phyloP scores from a whole-genome alignment of 305 asterid species.

The Solanum hybrid region DNA sequence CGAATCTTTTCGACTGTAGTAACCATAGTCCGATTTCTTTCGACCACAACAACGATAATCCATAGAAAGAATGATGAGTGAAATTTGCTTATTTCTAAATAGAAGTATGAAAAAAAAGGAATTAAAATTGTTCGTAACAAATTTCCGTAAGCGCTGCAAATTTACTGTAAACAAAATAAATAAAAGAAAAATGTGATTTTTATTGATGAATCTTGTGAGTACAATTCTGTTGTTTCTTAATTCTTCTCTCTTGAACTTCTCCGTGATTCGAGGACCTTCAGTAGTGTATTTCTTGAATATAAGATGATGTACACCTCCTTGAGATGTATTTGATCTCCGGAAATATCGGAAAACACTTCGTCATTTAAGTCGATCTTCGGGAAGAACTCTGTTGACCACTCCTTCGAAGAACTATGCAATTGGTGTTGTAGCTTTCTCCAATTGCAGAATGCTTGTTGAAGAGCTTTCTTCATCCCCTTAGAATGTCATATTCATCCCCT shows the following conservation, averaged over 20 bases:
- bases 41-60: not conserved
- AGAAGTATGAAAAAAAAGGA: too few species aligned
- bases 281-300: not conserved
- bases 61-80: not conserved
- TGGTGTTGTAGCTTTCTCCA: not conserved
- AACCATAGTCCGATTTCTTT: not conserved
- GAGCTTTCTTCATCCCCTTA: too few species aligned
- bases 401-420: not conserved
- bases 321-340: not conserved
- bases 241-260: not conserved
- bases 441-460: not conserved
- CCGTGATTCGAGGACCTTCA: not conserved
- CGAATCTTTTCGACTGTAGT: not conserved
- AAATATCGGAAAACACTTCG: not conserved
- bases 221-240: too few species aligned
- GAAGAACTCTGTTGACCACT: not conserved
- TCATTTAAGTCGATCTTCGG: not conserved
- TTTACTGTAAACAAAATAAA: too few species aligned
- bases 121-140: not conserved
- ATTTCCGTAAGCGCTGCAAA: accelerated
- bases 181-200: too few species aligned
- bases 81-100: too few species aligned
- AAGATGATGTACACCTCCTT: not conserved
- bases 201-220: not conserved
- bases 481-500: not conserved